A percentile compares a stretch with the other conserved stretches of the same genome.
These are phyloP conservation scores for Candida easanensis DNA, from an alignment of 805 yeast species.

Conservation along the genomic window DNA sequence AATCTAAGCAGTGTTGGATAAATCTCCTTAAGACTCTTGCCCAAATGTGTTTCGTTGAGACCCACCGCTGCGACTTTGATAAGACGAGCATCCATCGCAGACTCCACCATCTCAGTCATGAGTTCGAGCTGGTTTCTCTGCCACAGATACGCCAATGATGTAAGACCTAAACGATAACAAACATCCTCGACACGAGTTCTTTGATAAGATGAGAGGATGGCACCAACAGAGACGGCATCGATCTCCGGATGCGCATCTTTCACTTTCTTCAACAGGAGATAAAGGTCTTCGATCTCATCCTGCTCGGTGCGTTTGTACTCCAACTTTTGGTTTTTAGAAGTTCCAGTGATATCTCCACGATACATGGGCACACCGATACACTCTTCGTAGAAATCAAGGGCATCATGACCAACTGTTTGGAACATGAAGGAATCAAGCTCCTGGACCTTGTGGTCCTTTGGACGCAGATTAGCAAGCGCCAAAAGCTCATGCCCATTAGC, in stretches of 20 bases:
- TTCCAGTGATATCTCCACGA: constrained; percentile 61
- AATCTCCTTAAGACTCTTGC: constrained; percentile 60
- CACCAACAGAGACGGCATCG: constrained; percentile 91
- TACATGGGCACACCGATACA: constrained; percentile 82
- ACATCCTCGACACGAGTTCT: constrained; percentile 91
- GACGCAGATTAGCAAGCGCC: constrained; percentile 83
- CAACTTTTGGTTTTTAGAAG: constrained; percentile 58
- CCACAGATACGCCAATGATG: constrained; percentile 81
- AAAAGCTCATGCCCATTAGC: constrained; percentile 79
- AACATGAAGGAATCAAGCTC: constrained; percentile 96
- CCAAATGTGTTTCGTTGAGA: constrained; percentile 61
- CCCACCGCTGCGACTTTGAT: constrained; percentile 96
- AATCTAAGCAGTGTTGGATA: constrained; percentile 55
- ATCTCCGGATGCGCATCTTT: constrained; percentile 60
- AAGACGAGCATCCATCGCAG: constrained; percentile 71
- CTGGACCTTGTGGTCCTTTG: constrained; percentile 45
- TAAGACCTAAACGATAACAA: constrained; percentile 67
- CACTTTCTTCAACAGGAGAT: constrained; percentile 47
- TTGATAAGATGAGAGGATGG: constrained; percentile 93
- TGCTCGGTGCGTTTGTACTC: constrained; percentile 66
- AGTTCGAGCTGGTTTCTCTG: constrained; percentile 78
- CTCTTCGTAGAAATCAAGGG: constrained; percentile 58
- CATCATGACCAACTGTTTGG: constrained; percentile 93
- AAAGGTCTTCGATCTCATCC: constrained; percentile 90
- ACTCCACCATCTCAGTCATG: constrained; percentile 75